phyloP scores from a whole-genome alignment of 805 yeast genomes.

The Ogataea corticis region DNA sequence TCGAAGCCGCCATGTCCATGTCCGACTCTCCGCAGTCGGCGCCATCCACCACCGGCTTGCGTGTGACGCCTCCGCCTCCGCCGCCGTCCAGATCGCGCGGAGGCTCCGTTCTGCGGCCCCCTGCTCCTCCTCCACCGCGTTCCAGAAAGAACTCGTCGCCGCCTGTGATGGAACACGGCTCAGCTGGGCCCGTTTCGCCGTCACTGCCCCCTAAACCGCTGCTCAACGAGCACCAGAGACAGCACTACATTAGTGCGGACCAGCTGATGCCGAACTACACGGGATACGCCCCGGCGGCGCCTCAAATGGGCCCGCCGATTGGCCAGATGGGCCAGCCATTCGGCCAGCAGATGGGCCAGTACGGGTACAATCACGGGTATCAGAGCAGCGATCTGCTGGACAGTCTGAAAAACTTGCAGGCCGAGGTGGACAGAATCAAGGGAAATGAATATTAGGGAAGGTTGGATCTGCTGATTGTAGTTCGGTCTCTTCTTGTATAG shows the following conservation, averaged over 20 bases:
- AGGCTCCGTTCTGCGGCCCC: constrained; percentile 22
- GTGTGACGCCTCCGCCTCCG: constrained; percentile 33
- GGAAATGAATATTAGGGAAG: constrained; percentile 15
- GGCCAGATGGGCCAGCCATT: neutral
- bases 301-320: constrained; percentile 4
- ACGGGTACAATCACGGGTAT: neutral
- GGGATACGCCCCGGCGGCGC: constrained; percentile 2
- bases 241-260: constrained; percentile 27
- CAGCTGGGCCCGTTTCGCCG: constrained; percentile 23
- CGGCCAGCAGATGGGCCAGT: neutral
- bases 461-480: too few species aligned
- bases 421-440: constrained; percentile 62
- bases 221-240: constrained; percentile 29
- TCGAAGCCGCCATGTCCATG: constrained; percentile 26
- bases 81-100: constrained; percentile 22
- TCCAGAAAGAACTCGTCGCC: constrained; percentile 29
- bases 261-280: constrained; percentile 14
- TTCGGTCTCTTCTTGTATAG: too few species aligned
- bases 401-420: constrained; percentile 65
- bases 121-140: constrained; percentile 35
- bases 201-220: constrained; percentile 34
- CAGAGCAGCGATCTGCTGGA: constrained; percentile 52
- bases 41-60: constrained; percentile 2
- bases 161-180: constrained; percentile 16
- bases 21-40: constrained; percentile 13